These are phyloP conservation scores for Fusarium acutatum DNA, from an alignment of 2,329 filamentous ascomycete genomes.

Conservation along the genomic window DNA sequence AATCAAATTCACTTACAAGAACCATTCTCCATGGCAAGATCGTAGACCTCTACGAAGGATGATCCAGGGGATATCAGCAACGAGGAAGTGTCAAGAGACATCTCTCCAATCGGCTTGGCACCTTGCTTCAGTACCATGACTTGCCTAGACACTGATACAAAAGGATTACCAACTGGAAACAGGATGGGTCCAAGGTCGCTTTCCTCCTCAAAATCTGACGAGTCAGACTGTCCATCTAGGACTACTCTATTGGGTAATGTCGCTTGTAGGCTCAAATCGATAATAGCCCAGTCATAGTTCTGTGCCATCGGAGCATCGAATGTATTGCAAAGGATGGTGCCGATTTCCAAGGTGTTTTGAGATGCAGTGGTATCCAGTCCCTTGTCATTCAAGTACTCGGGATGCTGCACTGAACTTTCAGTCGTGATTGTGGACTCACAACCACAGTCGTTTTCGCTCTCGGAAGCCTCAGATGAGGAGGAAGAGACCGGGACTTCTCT, in stretches of 20 bases:
- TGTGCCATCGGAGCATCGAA: neutral
- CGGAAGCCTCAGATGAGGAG: neutral
- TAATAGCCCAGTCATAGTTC: neutral
- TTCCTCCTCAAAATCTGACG: neutral
- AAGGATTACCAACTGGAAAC: accelerated
- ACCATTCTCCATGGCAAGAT: neutral
- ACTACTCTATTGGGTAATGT: neutral
- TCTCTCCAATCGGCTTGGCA: accelerated
- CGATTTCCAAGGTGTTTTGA: neutral
- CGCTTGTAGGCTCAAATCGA: neutral
- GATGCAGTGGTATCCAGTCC: too few species aligned
- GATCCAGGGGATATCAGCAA: neutral
- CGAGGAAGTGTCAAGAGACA: neutral
- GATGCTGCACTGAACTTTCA: neutral
- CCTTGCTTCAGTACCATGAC: neutral
- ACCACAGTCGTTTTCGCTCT: neutral
- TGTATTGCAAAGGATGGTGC: neutral
- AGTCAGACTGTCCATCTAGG: neutral
- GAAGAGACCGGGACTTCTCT: neutral
- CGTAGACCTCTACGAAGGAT: neutral
- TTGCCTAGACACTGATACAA: accelerated
- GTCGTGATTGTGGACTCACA: neutral
- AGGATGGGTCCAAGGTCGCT: accelerated
- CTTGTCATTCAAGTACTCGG: neutral
- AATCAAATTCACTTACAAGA: neutral